phyloP scores from a whole-genome alignment of 371 early-diverging fungal species.

The Mortierella sp. region DNA sequence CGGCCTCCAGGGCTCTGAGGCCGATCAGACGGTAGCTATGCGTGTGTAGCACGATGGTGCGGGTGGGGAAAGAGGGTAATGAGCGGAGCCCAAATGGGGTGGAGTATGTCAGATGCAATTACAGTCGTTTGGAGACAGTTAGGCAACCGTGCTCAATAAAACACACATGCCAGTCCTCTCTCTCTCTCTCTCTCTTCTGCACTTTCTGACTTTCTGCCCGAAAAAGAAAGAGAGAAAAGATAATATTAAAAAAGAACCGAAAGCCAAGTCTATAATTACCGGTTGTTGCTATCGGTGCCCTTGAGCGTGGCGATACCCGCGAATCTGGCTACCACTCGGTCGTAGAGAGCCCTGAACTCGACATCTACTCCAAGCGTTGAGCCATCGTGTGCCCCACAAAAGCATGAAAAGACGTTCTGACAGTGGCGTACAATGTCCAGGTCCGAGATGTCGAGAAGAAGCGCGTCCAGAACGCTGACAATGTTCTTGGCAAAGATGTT shows the following conservation, averaged over 20 bases:
- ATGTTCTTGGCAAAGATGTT: conserved; percentile 17
- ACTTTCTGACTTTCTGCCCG: too few species aligned
- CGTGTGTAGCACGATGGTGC: neutral
- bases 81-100: too few species aligned
- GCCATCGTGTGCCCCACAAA: conserved; percentile 9
- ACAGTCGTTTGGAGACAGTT: too few species aligned
- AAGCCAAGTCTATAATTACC: neutral
- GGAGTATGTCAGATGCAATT: too few species aligned
- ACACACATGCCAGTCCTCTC: too few species aligned
- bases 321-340: conserved; percentile 63
- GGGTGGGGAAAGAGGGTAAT: too few species aligned
- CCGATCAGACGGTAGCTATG: conserved; percentile 62
- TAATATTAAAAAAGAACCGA: too few species aligned
- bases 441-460: conserved; percentile 5
- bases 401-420: conserved; percentile 5
- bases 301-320: conserved; percentile 53
- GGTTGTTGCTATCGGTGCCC: neutral
- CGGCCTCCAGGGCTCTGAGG: conserved; percentile 60
- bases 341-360: conserved; percentile 57
- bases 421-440: conserved; percentile 2
- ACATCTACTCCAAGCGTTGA: conserved; percentile 10
- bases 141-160: too few species aligned
- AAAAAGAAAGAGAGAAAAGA: too few species aligned
- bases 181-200: too few species aligned
- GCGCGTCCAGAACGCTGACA: conserved; percentile 3